A percentile compares a stretch with the other conserved stretches of the same genome.
Evolutionary conservation across 164 flowering plant genomes (phyloP).

Genomic region (grape (Vitis vinifera)): DNA sequence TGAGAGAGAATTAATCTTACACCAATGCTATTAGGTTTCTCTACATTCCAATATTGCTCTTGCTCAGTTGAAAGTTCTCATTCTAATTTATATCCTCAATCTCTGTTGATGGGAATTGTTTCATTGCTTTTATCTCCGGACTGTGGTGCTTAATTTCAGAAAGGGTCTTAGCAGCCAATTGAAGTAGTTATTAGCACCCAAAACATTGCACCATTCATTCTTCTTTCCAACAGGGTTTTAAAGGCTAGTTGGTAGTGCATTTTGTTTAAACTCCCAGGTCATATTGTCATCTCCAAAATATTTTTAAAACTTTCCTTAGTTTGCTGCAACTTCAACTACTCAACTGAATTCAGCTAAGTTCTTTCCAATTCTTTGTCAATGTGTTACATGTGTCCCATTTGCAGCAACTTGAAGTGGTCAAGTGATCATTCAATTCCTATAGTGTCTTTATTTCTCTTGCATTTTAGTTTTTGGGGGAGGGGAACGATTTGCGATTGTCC

Average conservation of each 20-base stretch:
- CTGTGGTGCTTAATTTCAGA: too few relatives aligned
- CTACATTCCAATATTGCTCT: neutral
- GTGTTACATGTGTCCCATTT: neutral
- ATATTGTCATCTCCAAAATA: neutral
- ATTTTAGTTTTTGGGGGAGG: too few relatives aligned
- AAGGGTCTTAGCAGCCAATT: too few relatives aligned
- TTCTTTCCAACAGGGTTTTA: neutral
- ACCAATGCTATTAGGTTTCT: neutral
- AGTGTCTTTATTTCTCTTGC: too few relatives aligned
- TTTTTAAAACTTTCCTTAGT: neutral
- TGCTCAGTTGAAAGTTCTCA: neutral
- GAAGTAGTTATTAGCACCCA: too few relatives aligned
- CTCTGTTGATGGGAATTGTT: neutral
- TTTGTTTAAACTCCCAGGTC: neutral
- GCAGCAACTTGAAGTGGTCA: neutral
- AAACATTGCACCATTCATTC: neutral
- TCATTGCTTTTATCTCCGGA: neutral
- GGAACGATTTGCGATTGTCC: too few relatives aligned
- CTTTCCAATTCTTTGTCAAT: neutral
- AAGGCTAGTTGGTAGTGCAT: neutral
- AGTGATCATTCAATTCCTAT: too few relatives aligned
- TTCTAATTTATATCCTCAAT: neutral
- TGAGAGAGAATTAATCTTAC: neutral
- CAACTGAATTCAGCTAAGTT: neutral
- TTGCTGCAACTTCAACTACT: neutral